Base-by-base conservation (phyloP, 2,329 filamentous ascomycete genomes). In the Nemania diffusa region DNA sequence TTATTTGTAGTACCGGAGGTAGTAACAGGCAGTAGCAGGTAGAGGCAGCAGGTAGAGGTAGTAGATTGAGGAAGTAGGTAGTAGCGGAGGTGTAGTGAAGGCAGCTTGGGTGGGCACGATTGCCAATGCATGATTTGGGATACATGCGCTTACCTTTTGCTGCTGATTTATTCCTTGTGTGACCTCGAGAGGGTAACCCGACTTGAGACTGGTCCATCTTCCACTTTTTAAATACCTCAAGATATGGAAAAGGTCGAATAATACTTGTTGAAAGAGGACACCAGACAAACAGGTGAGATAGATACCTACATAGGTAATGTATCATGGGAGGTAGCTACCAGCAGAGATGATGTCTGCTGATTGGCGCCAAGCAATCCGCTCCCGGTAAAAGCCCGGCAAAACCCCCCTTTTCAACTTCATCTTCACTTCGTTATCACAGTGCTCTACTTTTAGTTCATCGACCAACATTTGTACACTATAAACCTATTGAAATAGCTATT, bases 81-180 rank as follows among this genome's bases (percentile, higher is more conserved):
- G 44, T 13, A 48, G 44, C 11, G 17, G 37, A 11, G 37, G 17
- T 40, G 15, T 15, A 40, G 37, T 40, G 46, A 27, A 32, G 50
- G 50, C 46, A 50, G 13, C 15, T 34, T 1, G 27, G 50, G 1
- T 15, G 27, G 29, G 5, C 29, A 32, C 48, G n/a, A 11, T 57
- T 52, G 40, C 55, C 60, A 8, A 46, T 44, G n/a, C 60, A 34
- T n/a, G 13, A 22, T 5, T 20, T 51, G 13, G 13, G 55, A 55
- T 26, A 51, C 26, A 50, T 51, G 63, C 61, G 68, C 74, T 76
- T 64, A 76, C 75, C 60, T 68, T 69, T 76, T 17, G 73, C 65
- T n/a, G 72, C 73, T 9, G 75, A 76, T 59, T 70, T 76, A 57
- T 67, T 76, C 50, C 75, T 73, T n/a, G 73, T 65, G 62, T 76